Base-by-base conservation (phyloP, 1,284 basidiomycete genomes). In the Neonothopanus nambi region DNA sequence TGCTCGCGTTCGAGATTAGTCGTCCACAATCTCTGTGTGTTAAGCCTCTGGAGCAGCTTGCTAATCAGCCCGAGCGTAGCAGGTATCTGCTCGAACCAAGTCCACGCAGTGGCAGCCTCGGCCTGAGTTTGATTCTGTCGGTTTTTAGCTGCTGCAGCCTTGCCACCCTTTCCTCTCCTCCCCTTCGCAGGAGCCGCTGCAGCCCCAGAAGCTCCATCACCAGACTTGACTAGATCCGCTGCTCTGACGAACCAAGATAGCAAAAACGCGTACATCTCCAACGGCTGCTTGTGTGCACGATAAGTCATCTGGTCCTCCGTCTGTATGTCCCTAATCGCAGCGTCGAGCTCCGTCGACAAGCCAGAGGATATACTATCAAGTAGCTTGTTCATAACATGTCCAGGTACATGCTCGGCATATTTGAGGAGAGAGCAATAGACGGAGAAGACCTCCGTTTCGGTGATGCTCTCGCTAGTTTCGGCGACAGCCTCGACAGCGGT, bases 181-280 rank as follows among this genome's bases (percentile, higher is more conserved):
- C 76, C 62, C 55, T 82, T 86, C 2, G 78, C 65, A 7, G 72
- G 71, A 0, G 78, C 73, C 2, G 77, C 75, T 3, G 74, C 72
- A 17, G 77, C 76, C 3, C 71, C 70, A 5, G 63, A 74, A n/a
- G 82, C 83, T 11, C 79, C 80, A 6, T 78, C 78, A 2, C 76
- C 79, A 4, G 76, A 70, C 50, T 85, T 87, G 51, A 87, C 81
- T 59, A 86, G 87, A 69, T 95, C 92, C 1, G 85, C 88, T 0
- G 83, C 84, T 15, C 73, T 71, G 18, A 91, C 87, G 64, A 93
- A 93, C 93, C 93, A 96, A 59, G 87, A 78, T 7, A 96, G 69
- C 18, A 96, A 73, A 66, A 96, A 97, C 3, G 88, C 89, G 68
- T 92, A 96, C 76, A 89, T 86, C 68, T 97, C 95, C 46, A 97